Conservation (phyloP, 164 flowering plant species). For the Liriodendron chinense region DNA sequence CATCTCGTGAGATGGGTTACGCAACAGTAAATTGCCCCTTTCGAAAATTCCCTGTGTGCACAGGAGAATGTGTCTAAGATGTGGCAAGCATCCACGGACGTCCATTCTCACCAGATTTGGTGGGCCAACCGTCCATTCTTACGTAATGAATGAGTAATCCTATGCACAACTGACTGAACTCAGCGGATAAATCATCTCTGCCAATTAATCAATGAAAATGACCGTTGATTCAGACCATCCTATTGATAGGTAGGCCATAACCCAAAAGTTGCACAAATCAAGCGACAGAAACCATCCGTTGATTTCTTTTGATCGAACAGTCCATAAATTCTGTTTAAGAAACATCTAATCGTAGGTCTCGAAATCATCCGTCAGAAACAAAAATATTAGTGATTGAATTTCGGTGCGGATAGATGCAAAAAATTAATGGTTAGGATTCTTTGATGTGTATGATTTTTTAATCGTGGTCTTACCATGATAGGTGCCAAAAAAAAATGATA, state of each 20-base stretch:
- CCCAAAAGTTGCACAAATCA: no score
- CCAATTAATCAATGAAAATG: background rate
- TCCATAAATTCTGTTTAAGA: background rate
- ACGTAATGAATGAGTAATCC: background rate
- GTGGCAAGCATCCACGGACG: background rate
- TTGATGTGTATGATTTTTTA: no score
- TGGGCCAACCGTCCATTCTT: background rate
- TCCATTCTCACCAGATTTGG: background rate
- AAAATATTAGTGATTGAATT: no score
- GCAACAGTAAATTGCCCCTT: no score
- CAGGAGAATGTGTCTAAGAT: background rate
- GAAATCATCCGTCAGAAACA: no score
- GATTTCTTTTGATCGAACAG: background rate
- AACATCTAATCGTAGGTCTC: no score
- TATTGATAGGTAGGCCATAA: background rate
- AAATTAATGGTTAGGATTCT: no score
- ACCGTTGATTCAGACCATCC: background rate
- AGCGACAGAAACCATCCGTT: background rate
- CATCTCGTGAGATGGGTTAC: no score
- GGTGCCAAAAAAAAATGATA: no score
- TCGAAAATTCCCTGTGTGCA: no score
- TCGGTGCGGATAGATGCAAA: no score
- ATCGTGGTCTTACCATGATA: no score
- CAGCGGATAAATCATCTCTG: background rate
- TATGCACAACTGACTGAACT: background rate